Base-by-base conservation (phyloP, 2,329 filamentous ascomycete genomes). In the Dothideomycetes sp. region DNA sequence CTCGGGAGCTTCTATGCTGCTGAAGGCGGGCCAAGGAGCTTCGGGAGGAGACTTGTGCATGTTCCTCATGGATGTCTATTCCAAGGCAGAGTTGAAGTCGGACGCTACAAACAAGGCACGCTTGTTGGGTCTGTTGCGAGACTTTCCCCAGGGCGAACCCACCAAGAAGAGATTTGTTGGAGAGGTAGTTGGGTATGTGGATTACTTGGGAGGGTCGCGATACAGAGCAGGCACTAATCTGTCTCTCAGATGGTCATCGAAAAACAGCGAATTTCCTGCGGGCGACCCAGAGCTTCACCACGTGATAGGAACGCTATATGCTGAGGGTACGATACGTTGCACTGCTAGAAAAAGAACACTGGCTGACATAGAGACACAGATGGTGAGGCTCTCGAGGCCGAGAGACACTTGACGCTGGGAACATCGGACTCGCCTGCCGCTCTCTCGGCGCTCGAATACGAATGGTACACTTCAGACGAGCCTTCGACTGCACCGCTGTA, bases 221-320 rank as follows among this genome's bases (percentile, higher is more conserved):
- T 24, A 20, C 24, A n/a, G 9, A 5, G 12, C 12, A n/a, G 16
- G 44, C 16, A 38, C 41, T 47, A 23, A 45, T 20, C n/a, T 19
- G 12, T 13, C 17, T 19, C 20, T 15, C 28, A 79, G 76, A 41
- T 98, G 91, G 91, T 93, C 86, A 43, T 73, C 78, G 41, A 89
- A 83, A 59, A 82, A 78, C 55, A 86, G 88, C 51, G 84, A 91
- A 32, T 85, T 84, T 59, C 88, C 91, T 33, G 83, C 86, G 36
- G 91, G 91, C 45, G 91, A 98, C 57, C 83, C 89, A 3, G 91
- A 96, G 55, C 70, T 98, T 42, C 91, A 98, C 64, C 88, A 96
- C 64, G 87, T 94, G 30, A 80, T 81, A 24, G 91, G 91, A 36
- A 80, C 78, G 22, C 68, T 95, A 30, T 94, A 86, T 60, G 89